Percentiles rank a stretch among this genome's conserved stretches.
phyloP scores from a whole-genome alignment of 352 stramenopile species.

The Thraustochytrium striatum region DNA sequence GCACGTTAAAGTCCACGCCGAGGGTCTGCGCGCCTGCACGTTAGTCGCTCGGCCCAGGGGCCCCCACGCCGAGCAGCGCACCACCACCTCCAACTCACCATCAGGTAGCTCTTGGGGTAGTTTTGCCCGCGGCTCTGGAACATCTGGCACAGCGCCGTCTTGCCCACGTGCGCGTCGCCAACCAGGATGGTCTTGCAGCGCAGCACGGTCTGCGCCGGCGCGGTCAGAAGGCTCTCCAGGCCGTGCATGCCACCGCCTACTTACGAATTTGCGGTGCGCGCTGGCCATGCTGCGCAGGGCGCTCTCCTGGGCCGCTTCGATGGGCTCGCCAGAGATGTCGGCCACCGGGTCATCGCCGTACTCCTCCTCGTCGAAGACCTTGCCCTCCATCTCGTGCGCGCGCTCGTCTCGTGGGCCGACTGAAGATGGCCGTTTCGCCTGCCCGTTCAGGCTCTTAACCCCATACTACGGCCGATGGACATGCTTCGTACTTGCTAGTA shows the following conservation, averaged over 20 bases:
- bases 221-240: not conserved
- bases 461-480: too few relatives aligned
- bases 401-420: too few relatives aligned
- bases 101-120: constrained; percentile 45
- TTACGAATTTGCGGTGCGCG: constrained; percentile 34
- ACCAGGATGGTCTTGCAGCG: constrained; percentile 26
- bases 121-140: constrained; percentile 43
- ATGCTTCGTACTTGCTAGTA: too few relatives aligned
- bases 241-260: not conserved
- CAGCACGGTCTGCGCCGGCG: constrained; percentile 5
- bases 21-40: constrained; percentile 24
- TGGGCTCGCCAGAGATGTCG: not conserved
- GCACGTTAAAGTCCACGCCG: constrained; percentile 40
- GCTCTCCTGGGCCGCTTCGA: not conserved
- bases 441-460: too few relatives aligned
- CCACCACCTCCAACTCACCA: constrained; percentile 14
- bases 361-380: constrained; percentile 37
- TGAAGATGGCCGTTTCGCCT: too few relatives aligned
- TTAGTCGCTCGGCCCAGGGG: not conserved
- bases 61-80: not conserved
- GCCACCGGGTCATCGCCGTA: not conserved
- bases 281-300: constrained; percentile 38
- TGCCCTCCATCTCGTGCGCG: constrained; percentile 33
- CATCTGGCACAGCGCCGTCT: constrained; percentile 38
- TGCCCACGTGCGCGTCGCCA: constrained; percentile 36